Evolutionary conservation across 2,329 filamentous ascomycete species (phyloP), one percentile per base, ranked within the genome.

Genomic region (Lecanicillium sp.): DNA sequence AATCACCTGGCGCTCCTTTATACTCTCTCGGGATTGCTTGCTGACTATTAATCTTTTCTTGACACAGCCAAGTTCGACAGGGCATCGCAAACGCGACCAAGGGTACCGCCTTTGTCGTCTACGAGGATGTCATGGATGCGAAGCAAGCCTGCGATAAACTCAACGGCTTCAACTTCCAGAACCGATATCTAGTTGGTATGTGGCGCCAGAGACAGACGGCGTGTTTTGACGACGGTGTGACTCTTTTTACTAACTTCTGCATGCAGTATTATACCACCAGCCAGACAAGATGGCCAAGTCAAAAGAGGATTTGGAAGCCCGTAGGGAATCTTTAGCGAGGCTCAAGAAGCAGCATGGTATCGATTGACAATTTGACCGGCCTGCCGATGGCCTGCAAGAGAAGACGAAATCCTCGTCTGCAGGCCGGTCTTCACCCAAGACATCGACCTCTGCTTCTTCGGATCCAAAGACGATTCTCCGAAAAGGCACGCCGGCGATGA

Each of bases 121-220:
- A 96, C 74, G 92, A 97, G 68, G 92, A 98, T 76, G 90, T 97
- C 53, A 85, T 92, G 77, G 92, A 98, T 74, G 89, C 92, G 52
- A 98, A 98, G 72, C 83, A 88, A 68, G 92, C 92, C 59, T 97
- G 92, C 75, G 92, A 98, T 74, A 96, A 97, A 73, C 76, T 98
- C 64, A 98, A 98, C 74, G 92, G 92, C 62, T 98, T 94, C 81
- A 98, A 98, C 73, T 98, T 98, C 66, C 92, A 98, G 73, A 95
- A 90, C 70, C 85, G 92, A 62, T 98, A 98, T 68, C 86, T 98
- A 55, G 92, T 98, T 58, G 88, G 87, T 94, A 78, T 46, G 87
- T 79, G 19, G 14, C 15, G 11, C 22, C 6, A 25, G 11, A 25
- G 11, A 25, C 7, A 6, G 22, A 25, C 22, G 22, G 11, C 22